Base-by-base conservation (phyloP, 1,284 basidiomycete genomes). In the Athelia sp. region DNA sequence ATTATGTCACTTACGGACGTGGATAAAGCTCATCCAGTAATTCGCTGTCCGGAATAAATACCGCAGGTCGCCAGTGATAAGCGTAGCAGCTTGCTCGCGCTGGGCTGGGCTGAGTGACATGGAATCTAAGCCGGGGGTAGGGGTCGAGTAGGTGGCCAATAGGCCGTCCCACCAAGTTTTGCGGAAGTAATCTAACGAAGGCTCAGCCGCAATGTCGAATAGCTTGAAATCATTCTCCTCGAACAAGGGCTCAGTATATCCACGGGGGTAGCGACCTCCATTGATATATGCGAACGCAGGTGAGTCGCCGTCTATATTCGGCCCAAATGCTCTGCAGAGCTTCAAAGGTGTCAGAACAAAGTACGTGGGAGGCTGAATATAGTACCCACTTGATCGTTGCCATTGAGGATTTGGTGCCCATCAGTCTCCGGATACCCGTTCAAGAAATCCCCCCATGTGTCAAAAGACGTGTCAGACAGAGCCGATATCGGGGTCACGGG, bases 141-240 rank as follows among this genome's bases (percentile, higher is more conserved):
- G 65, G 19, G 71, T 67, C 36, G 36, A 6, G 62, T 88, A 88
- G 10, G 82, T 60, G 22, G 69, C 68, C 32, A 87, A 64, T 21
- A 90, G 70, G 3, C 75, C 78, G 58, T 89, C 88, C 83, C 84
- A 90, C 87, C 87, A 89, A 29, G 79, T 81, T 68, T 84, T 80
- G 47, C 84, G 82, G 23, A 73, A 70, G 62, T 85, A 87, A 43
- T 75, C 73, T 23, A 84, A 63, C 13, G 83, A 82, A 6, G 85
- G 86, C 52, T 80, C 78, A 44, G 68, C 59, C 26, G 58, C 63
- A 29, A 75, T 76, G 52, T 56, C 46, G 35, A 52, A 46, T 52
- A 31, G 57, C 52, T 43, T 52, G 43, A 17, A 57, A 55, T 57
- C 62, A 53, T 70, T 62, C 40, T 67, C 60, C 14, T 70, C 65